phyloP scores from a whole-genome alignment of 2,329 filamentous ascomycete species.

The Pseudonectria foliicola region DNA sequence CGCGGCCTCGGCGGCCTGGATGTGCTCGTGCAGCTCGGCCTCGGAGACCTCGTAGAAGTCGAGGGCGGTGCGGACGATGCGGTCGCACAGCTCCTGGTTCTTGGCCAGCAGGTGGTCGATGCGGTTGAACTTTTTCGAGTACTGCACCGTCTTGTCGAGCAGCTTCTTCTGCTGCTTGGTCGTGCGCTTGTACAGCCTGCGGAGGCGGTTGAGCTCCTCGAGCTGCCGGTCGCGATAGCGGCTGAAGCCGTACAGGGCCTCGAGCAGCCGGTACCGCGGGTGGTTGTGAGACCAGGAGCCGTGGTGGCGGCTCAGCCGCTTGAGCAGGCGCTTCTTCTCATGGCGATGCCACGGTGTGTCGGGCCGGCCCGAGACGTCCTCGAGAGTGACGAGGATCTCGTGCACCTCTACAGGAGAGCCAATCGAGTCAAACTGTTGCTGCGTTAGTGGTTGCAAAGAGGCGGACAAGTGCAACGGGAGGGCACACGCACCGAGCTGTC shows the following conservation, averaged over 20 bases:
- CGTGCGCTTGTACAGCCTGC: slow-evolving; percentile 29
- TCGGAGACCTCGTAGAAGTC: slow-evolving; percentile 38
- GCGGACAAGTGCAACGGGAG: too few relatives aligned
- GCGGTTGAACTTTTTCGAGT: slow-evolving; percentile 44
- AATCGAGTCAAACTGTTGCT: neutral
- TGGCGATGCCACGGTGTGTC: slow-evolving; percentile 20
- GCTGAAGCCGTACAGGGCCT: slow-evolving; percentile 31
- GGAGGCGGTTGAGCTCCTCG: slow-evolving; percentile 29
- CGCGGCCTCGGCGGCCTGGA: slow-evolving; percentile 29
- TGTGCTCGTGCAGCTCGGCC: slow-evolving; percentile 37
- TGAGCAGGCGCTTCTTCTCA: slow-evolving; percentile 25
- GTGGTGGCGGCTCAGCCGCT: slow-evolving; percentile 20
- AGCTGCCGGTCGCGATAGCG: slow-evolving; percentile 28
- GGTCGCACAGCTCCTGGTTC: slow-evolving; percentile 40
- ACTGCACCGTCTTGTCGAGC: slow-evolving; percentile 50
- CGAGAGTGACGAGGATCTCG: slow-evolving; percentile 19
- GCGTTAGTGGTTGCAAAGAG: too few relatives aligned
- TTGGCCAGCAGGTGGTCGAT: slow-evolving; percentile 34
- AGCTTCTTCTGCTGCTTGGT: slow-evolving; percentile 31
- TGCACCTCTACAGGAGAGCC: slow-evolving; percentile 17
- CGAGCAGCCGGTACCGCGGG: slow-evolving; percentile 32
- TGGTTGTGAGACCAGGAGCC: slow-evolving; percentile 30
- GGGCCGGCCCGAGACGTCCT: slow-evolving; percentile 15
- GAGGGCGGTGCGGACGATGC: slow-evolving; percentile 38
- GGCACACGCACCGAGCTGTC: too few relatives aligned